phyloP scores from a whole-genome alignment of 1,284 basidiomycete species.

The Cutaneotrichosporon mucoides region DNA sequence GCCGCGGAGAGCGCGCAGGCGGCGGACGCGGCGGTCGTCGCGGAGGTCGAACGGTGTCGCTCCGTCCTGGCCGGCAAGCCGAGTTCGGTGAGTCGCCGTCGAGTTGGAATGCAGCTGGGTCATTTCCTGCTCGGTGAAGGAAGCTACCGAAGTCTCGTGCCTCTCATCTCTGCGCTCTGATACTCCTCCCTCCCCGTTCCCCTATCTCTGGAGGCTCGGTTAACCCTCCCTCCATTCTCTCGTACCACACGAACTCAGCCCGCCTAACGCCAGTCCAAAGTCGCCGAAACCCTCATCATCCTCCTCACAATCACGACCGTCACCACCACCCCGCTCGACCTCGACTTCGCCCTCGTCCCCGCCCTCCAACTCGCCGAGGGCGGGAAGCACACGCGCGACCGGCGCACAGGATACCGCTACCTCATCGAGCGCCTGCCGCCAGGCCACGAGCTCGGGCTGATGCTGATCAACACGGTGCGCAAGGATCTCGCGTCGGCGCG shows the following conservation, averaged over 20 bases:
- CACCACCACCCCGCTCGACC: conserved; percentile 10
- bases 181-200: not conserved
- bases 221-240: not conserved
- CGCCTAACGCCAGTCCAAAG: conserved; percentile 20
- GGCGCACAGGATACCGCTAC: conserved; percentile 43
- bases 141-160: no score
- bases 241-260: not conserved
- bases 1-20: conserved; percentile 27
- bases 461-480: conserved; percentile 47
- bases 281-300: conserved; percentile 36
- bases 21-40: conserved; percentile 25
- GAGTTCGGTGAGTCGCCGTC: conserved; percentile 22
- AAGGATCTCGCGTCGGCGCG: conserved; percentile 40
- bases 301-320: conserved; percentile 33
- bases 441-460: conserved; percentile 38
- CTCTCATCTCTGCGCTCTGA: not conserved
- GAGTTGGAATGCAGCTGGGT: not conserved
- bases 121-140: no score
- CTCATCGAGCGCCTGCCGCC: conserved; percentile 33
- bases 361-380: conserved; percentile 43
- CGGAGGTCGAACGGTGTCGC: conserved; percentile 24
- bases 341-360: conserved; percentile 37
- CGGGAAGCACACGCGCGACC: conserved; percentile 27
- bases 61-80: conserved; percentile 13
- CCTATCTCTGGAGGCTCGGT: no score